A percentile compares a stretch with the other conserved stretches of the same genome.
Conservation (phyloP, 371 early-diverging fungal genomes). For the Batkoa obscura region DNA sequence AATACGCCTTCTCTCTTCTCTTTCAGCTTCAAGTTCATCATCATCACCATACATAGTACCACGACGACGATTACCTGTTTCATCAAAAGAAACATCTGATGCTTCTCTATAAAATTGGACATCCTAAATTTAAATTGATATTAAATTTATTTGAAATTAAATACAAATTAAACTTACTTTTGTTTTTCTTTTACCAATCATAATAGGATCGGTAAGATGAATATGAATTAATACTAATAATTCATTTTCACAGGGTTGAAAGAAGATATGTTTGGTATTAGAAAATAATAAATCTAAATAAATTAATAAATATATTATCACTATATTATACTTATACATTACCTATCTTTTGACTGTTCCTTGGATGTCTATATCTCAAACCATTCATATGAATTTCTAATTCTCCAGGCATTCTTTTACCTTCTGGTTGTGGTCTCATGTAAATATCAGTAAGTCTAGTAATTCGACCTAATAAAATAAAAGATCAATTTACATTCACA, state of each 20-base stretch:
- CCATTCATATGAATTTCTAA: slow-evolving; percentile 90
- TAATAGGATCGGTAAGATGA: slow-evolving; percentile 89
- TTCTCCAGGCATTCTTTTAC: slow-evolving; percentile 78
- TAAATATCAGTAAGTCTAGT: slow-evolving; percentile 68
- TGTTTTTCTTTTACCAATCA: slow-evolving; percentile 96
- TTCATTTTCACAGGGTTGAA: slow-evolving; percentile 97
- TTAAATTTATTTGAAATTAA: not conserved
- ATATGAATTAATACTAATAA: slow-evolving; percentile 87
- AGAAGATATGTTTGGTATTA: slow-evolving; percentile 96
- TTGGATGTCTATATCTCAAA: slow-evolving; percentile 66
- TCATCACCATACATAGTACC: slow-evolving; percentile 88
- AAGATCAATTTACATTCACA: slow-evolving; percentile 4
- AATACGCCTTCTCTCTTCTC: slow-evolving; percentile 80
- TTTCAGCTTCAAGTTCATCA: slow-evolving; percentile 89
- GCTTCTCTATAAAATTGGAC: slow-evolving; percentile 99
- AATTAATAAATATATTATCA: not conserved
- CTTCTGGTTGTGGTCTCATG: slow-evolving; percentile 65
- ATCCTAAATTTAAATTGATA: slow-evolving; percentile 29
- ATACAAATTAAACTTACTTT: slow-evolving; percentile 19
- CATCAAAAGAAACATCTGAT: slow-evolving; percentile 84
- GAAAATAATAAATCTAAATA: slow-evolving; percentile 76
- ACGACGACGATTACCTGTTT: slow-evolving; percentile 91
- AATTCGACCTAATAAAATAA: slow-evolving; percentile 34
- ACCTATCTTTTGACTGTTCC: slow-evolving; percentile 66
- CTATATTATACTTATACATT: slow-evolving; percentile 1